Evolutionary conservation across 1,139 yeast species (phyloP), one percentile per base, ranked within the genome.

Genomic region (Zygosaccharomyces sapae): DNA sequence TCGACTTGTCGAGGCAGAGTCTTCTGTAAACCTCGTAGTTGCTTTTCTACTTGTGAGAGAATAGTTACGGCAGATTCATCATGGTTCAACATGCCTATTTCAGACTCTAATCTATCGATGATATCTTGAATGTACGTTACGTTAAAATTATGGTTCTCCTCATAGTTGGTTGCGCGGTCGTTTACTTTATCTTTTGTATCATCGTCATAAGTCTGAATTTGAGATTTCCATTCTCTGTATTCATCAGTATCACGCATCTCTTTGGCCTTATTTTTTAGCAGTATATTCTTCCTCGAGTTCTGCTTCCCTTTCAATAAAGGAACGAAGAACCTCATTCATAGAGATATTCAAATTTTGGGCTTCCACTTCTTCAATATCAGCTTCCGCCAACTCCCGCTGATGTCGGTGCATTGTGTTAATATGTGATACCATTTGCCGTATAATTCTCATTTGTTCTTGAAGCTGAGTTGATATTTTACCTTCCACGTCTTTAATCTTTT

Each of bases 241-340:
- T 76, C 76, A 18, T 71, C 75, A 43, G 77, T 71, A 41, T 73
- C 70, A 51, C 71, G 76, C 47, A 72, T 66, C 46, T 68, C 69
- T 40, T 73, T 73, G 45, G 76, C 73, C 38, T 66, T 67, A 19
- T 61, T 56, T 47, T 6, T 80, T 77, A 12, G 61, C 62, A 5
- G 67, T 66, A 52, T 73, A 75, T 4, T 66, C 70, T 5, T 61
- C 45, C 59, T 67, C 48, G 62, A 69, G 33, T 54, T 63, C 43
- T 50, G 58, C 44, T 63, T 71, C 52, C 46, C 60, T 52, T 10
- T 69, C 71, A 27, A 54, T 51, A 38, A 61, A 57, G 33, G 49
- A 47, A 5, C 50, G 51, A 7, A 62, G 46, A 4, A 62, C 53
- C 13, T 55, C 57, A 27, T 50, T 55, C 46, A 63, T 48, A 4